A percentile compares a stretch with the other conserved stretches of the same genome.
Conservation (phyloP, 768 basidiomycete genomes). For the Arthromyces matolae region DNA sequence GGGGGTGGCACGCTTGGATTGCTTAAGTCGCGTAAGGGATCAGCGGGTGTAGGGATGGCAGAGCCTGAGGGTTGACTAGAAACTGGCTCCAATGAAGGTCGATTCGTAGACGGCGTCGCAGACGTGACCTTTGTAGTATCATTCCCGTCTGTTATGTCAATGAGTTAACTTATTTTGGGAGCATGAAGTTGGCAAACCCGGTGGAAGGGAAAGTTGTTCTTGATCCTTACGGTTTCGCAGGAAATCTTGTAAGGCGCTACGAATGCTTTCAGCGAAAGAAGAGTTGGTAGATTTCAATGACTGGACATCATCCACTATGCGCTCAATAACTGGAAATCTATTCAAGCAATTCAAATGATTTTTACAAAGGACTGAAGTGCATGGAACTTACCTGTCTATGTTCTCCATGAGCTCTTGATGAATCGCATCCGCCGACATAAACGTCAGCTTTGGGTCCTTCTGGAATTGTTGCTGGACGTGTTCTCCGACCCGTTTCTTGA, state of each 20-base stretch:
- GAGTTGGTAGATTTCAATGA: slow-evolving; percentile 49
- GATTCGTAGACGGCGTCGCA: slow-evolving; percentile 11
- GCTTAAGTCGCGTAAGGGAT: neutral
- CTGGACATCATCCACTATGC: slow-evolving; percentile 50
- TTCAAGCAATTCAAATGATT: neutral
- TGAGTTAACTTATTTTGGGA: slow-evolving; percentile 4
- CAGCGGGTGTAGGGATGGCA: slow-evolving; percentile 9
- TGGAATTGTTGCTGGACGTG: slow-evolving; percentile 54
- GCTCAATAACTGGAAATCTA: slow-evolving; percentile 66
- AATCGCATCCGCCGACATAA: slow-evolving; percentile 48
- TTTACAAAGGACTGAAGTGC: no score
- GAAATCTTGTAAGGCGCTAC: slow-evolving; percentile 40
- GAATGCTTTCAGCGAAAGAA: slow-evolving; percentile 41
- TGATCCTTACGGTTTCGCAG: slow-evolving; percentile 37
- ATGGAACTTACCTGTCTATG: slow-evolving; percentile 56
- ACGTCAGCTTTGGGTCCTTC: slow-evolving; percentile 51
- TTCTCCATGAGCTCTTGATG: slow-evolving; percentile 67
- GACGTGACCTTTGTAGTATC: slow-evolving; percentile 9
- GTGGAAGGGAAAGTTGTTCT: slow-evolving; percentile 10
- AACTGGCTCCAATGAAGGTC: slow-evolving; percentile 7
- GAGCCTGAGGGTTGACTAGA: slow-evolving; percentile 1
- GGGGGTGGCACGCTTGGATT: slow-evolving; percentile 12
- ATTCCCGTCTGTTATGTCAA: slow-evolving; percentile 16
- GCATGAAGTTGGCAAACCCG: slow-evolving; percentile 14
- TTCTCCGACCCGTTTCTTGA: slow-evolving; percentile 59